phyloP scores from a whole-genome alignment of 1,139 yeast genomes.

The Zygoascus sp. region DNA sequence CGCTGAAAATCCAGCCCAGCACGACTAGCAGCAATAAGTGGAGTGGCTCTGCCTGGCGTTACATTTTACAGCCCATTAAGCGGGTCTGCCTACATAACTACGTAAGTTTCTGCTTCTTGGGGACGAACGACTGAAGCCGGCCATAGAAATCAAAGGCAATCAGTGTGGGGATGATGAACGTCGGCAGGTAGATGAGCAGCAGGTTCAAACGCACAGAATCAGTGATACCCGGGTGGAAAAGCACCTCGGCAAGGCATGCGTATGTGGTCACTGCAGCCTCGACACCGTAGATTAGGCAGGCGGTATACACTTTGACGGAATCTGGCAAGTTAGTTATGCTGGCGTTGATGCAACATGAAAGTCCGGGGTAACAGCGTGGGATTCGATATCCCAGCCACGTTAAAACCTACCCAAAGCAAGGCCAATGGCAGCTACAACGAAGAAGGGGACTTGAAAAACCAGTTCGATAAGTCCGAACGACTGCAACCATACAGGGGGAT shows the following conservation, averaged over 20 bases:
- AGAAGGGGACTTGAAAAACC: conserved; percentile 72
- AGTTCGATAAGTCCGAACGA: conserved; percentile 69
- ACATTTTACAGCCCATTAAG: too few species aligned
- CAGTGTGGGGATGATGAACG: conserved; percentile 56
- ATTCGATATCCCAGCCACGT: not conserved
- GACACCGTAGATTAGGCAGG: conserved; percentile 63
- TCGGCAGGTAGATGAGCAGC: conserved; percentile 57
- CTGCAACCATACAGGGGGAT: conserved; percentile 64
- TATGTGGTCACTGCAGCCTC: conserved; percentile 73
- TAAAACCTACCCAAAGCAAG: conserved; percentile 26
- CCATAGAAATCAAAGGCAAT: conserved; percentile 48
- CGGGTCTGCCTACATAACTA: too few species aligned
- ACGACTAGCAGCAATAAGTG: not conserved
- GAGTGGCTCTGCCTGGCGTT: too few species aligned
- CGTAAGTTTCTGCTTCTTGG: conserved; percentile 11
- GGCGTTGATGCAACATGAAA: too few species aligned
- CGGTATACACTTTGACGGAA: conserved; percentile 42
- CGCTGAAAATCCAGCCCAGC: not conserved
- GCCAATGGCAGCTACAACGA: conserved; percentile 43
- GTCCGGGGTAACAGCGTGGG: too few species aligned
- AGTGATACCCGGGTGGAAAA: conserved; percentile 33
- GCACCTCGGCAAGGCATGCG: conserved; percentile 46
- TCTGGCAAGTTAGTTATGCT: conserved; percentile 10
- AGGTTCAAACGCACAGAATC: conserved; percentile 41
- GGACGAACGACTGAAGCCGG: conserved; percentile 25